phyloP scores from a whole-genome alignment of 148 eudicot species.

The Euryodendron excelsum region DNA sequence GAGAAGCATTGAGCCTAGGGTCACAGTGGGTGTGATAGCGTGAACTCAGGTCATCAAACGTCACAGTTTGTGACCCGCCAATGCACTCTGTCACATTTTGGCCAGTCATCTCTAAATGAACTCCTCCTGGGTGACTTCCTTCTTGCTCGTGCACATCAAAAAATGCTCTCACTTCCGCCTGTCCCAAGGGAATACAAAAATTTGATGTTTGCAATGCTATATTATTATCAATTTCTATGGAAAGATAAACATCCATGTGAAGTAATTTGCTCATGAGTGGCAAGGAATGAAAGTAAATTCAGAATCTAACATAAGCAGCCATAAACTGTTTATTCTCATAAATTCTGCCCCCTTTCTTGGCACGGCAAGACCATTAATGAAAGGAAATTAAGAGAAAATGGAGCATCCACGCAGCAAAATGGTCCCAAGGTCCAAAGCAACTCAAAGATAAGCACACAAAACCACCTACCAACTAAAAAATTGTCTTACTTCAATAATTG shows the following conservation, averaged over 20 bases:
- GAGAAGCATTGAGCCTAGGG: constrained; percentile 61
- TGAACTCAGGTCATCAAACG: constrained; percentile 57
- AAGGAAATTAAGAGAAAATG: background rate
- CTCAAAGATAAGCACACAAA: constrained; percentile 14
- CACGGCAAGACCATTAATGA: background rate
- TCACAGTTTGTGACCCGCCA: constrained; percentile 56
- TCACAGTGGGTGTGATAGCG: constrained; percentile 70
- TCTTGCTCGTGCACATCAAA: constrained; percentile 71
- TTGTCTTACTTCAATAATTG: background rate
- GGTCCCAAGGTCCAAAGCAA: constrained; percentile 7
- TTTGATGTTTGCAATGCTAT: background rate
- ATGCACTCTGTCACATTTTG: constrained; percentile 67
- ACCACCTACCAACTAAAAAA: constrained; percentile 16
- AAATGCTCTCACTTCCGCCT: constrained; percentile 67
- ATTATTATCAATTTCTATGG: background rate
- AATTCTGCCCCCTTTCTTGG: background rate
- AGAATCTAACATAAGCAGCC: background rate
- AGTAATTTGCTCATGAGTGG: background rate
- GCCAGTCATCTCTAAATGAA: constrained; percentile 65
- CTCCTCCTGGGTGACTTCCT: constrained; percentile 64
- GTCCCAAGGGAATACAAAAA: background rate
- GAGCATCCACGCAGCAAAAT: constrained; percentile 9
- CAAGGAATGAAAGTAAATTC: background rate
- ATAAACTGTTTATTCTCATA: background rate
- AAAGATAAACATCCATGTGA: background rate